Evolutionary conservation across 257 asterid genomes (phyloP).

Genomic region (Schizonepeta tenuifolia): DNA sequence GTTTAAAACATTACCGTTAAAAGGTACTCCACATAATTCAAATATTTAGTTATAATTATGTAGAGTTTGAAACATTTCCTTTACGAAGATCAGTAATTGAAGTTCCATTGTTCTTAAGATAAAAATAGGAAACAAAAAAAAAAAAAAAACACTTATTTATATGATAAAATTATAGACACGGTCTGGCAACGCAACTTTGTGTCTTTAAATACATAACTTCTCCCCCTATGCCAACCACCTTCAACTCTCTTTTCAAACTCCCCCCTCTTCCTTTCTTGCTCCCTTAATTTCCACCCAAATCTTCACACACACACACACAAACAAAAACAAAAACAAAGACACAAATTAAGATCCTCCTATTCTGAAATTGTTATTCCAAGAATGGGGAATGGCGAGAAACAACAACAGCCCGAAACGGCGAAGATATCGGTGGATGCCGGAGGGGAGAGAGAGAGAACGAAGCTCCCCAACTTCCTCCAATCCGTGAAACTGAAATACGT

Average conservation of each 20-base stretch:
- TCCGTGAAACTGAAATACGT: constrained; percentile 65
- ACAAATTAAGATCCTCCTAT: neutral
- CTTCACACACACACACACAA: neutral
- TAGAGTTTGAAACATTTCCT: too few species aligned
- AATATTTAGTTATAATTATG: too few species aligned
- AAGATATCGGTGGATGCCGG: constrained; percentile 46
- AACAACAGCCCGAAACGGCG: neutral
- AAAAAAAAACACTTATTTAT: too few species aligned
- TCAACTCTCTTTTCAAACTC: neutral
- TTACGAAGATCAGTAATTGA: too few species aligned
- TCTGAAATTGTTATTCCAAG: too few species aligned
- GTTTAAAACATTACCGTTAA: too few species aligned
- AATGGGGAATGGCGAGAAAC: constrained; percentile 44
- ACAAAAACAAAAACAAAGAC: neutral
- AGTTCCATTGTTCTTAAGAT: too few species aligned
- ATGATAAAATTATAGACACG: neutral
- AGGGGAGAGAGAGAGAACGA: constrained; percentile 1
- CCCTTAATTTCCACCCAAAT: neutral
- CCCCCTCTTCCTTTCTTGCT: neutral
- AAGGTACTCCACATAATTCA: too few species aligned
- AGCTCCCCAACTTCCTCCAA: constrained; percentile 60
- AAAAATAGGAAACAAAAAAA: neutral
- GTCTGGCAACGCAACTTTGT: neutral
- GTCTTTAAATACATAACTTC: constrained; percentile 51
- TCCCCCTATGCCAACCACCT: constrained; percentile 30